Percentiles rank a stretch among this genome's conserved stretches.
phyloP scores from a whole-genome alignment of 2,329 filamentous ascomycete genomes.

The Xylogone sp. region DNA sequence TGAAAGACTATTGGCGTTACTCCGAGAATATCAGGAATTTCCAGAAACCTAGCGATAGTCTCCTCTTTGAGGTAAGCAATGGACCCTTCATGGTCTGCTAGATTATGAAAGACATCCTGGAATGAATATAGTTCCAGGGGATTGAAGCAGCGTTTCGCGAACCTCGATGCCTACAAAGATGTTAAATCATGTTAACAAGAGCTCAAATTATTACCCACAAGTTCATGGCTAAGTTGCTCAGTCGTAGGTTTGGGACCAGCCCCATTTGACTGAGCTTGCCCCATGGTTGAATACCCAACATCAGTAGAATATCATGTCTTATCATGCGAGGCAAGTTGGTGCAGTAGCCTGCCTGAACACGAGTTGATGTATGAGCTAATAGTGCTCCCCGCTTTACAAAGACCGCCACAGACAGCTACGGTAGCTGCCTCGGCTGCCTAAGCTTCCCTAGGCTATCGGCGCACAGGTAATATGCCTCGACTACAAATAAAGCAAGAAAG shows the following conservation, averaged over 20 bases:
- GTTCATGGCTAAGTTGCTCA: conserved; percentile 27
- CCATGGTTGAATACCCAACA: conserved; percentile 20
- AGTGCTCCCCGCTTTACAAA: neutral
- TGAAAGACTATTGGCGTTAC: conserved; percentile 68
- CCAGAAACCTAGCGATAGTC: conserved; percentile 67
- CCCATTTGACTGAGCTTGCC: conserved; percentile 28
- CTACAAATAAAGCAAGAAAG: too few relatives aligned
- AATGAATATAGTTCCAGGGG: conserved; percentile 70
- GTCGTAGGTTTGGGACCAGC: conserved; percentile 20
- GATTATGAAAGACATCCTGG: conserved; percentile 67
- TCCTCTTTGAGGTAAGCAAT: conserved; percentile 67
- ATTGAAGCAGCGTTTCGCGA: conserved; percentile 68
- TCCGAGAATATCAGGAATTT: conserved; percentile 66
- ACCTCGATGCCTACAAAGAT: conserved; percentile 49
- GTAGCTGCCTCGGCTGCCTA: too few relatives aligned
- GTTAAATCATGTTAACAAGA: conserved; percentile 2
- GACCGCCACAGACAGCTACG: too few relatives aligned
- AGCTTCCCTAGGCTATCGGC: too few relatives aligned
- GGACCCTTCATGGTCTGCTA: conserved; percentile 60
- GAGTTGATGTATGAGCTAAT: neutral
- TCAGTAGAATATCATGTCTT: neutral
- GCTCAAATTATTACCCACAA: conserved; percentile 18
- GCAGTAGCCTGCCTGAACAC: neutral
- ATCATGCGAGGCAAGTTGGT: neutral
- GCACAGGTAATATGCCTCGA: too few relatives aligned